Evolutionary conservation across 306 rosid species (phyloP).

Genomic region (Arachis stenosperma): DNA sequence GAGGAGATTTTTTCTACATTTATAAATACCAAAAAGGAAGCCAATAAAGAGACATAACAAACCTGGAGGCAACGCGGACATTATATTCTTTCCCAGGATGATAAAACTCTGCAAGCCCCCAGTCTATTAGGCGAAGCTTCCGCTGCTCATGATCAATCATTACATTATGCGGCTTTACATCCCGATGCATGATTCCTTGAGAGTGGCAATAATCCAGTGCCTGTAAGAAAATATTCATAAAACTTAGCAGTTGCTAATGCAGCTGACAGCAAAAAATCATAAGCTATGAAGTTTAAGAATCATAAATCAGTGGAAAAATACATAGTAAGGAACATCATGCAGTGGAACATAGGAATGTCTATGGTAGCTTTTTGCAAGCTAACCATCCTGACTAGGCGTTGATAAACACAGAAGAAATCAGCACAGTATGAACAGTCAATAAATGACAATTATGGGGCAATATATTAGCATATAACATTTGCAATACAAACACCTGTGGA

Average conservation of each 20-base stretch:
- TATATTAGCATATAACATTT: not conserved
- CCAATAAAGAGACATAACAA: constrained; percentile 18
- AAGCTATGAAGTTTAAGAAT: not conserved
- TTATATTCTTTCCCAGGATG: constrained; percentile 46
- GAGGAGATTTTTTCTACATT: constrained; percentile 1
- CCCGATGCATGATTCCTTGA: constrained; percentile 60
- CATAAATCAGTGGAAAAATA: not conserved
- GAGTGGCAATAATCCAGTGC: constrained; percentile 59
- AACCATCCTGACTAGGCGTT: constrained; percentile 1
- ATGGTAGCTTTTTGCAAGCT: not conserved
- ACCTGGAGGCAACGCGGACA: constrained; percentile 57
- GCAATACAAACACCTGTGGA: not conserved
- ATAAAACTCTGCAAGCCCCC: constrained; percentile 52
- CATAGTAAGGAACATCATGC: not conserved
- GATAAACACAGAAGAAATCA: constrained; percentile 1
- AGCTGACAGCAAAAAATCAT: not conserved
- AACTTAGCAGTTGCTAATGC: constrained; percentile 3
- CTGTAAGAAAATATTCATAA: constrained; percentile 24
- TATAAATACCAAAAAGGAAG: not conserved
- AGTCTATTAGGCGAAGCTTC: constrained; percentile 55
- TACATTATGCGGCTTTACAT: constrained; percentile 59
- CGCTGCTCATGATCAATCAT: constrained; percentile 56
- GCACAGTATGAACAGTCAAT: not conserved
- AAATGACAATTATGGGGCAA: not conserved
- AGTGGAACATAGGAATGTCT: constrained; percentile 3